Percentiles rank a stretch among this genome's conserved stretches.
phyloP scores from a whole-genome alignment of 1,284 basidiomycete genomes.

The Rhodofomes roseus region DNA sequence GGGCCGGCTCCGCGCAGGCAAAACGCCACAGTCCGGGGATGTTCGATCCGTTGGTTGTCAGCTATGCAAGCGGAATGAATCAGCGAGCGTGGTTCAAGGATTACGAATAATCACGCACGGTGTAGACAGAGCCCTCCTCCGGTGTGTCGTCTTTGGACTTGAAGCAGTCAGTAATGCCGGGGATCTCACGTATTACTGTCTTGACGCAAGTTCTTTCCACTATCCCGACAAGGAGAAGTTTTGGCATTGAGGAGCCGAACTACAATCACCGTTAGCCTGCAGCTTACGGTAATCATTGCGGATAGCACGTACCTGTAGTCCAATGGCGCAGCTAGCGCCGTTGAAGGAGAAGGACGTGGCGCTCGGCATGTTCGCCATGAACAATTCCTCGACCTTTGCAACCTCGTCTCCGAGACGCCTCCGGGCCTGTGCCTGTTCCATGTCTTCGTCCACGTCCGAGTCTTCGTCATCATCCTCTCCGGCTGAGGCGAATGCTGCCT shows the following conservation, averaged over 20 bases:
- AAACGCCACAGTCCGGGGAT: slow-evolving; percentile 90
- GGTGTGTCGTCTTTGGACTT: slow-evolving; percentile 57
- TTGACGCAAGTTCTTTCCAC: slow-evolving; percentile 83
- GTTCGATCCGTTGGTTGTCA: slow-evolving; percentile 90
- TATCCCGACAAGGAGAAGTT: slow-evolving; percentile 88
- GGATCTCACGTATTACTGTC: slow-evolving; percentile 86
- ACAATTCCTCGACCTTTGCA: slow-evolving; percentile 46
- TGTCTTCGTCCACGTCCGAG: slow-evolving; percentile 19
- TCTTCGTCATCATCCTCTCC: slow-evolving; percentile 22
- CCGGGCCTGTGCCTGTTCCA: slow-evolving; percentile 22
- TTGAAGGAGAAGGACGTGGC: slow-evolving; percentile 79
- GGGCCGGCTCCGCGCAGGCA: slow-evolving; percentile 56
- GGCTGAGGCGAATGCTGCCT: slow-evolving; percentile 61
- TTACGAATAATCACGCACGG: slow-evolving; percentile 36
- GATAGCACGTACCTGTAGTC: slow-evolving; percentile 63
- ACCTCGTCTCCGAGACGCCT: slow-evolving; percentile 37
- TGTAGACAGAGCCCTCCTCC: slow-evolving; percentile 42
- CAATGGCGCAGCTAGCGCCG: slow-evolving; percentile 70
- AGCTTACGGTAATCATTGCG: neutral
- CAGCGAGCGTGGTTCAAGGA: neutral
- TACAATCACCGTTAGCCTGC: slow-evolving; percentile 25
- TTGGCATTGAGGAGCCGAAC: slow-evolving; percentile 76
- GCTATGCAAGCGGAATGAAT: slow-evolving; percentile 33
- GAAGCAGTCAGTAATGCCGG: slow-evolving; percentile 83
- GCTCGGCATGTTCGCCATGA: slow-evolving; percentile 49